phyloP scores from a whole-genome alignment of 73 alveolate genomes.

The Paramecium sonneborni region DNA sequence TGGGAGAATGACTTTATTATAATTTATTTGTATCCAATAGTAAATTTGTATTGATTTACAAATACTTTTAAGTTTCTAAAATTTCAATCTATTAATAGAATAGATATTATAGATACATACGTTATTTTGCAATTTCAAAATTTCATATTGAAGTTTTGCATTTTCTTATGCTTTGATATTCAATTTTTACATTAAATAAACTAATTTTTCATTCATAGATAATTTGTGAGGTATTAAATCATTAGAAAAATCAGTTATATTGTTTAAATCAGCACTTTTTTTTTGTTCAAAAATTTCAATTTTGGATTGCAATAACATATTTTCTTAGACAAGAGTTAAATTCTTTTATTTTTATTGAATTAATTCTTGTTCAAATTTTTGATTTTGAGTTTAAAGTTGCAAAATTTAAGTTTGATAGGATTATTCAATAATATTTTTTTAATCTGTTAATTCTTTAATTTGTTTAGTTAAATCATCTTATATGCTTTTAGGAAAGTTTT shows the following conservation, averaged over 20 bases:
- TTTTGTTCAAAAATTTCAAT: neutral
- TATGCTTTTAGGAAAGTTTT: neutral
- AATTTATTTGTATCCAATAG: neutral
- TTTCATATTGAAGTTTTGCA: conserved; percentile 42
- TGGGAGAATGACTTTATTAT: neutral
- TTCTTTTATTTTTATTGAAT: neutral
- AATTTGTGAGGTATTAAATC: neutral
- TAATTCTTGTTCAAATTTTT: neutral
- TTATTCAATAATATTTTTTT: neutral
- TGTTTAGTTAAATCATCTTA: neutral
- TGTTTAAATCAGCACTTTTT: neutral
- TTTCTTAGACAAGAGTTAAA: neutral
- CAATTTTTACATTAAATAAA: neutral
- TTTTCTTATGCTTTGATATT: neutral
- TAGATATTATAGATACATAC: neutral
- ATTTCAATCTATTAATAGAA: conserved; percentile 10
- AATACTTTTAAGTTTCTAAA: neutral
- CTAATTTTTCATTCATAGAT: neutral
- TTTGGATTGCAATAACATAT: conserved; percentile 9
- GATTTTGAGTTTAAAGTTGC: neutral
- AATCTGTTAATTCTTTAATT: neutral
- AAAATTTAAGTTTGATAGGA: neutral
- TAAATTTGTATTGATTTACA: neutral
- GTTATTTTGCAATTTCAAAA: conserved; percentile 1
- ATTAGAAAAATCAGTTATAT: conserved; percentile 1